Conservation (phyloP, 345 rosid genomes). For the Eucalyptus rudis region DNA sequence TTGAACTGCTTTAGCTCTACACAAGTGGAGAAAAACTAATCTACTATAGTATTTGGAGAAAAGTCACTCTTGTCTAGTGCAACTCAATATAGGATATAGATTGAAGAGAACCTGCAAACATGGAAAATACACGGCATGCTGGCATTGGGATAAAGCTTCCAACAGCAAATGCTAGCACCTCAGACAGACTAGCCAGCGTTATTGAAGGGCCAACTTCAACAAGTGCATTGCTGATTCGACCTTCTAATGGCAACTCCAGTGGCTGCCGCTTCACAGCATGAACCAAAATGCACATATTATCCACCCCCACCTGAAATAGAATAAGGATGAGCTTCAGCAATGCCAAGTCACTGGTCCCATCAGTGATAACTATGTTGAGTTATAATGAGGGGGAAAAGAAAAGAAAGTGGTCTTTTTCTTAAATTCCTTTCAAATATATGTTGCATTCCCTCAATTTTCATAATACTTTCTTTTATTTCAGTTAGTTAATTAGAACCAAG, state of each 20-base stretch:
- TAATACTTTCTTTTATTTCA: not conserved
- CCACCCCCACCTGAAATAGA: slow-evolving; percentile 77
- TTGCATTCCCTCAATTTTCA: not conserved
- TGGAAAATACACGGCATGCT: slow-evolving; percentile 93
- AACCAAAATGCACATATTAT: slow-evolving; percentile 95
- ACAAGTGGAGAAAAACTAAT: not conserved
- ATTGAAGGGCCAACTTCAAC: slow-evolving; percentile 99
- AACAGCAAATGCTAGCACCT: slow-evolving; percentile 92
- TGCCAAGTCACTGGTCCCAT: not conserved
- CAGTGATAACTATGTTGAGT: not conserved
- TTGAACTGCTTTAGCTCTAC: not conserved
- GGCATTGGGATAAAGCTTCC: slow-evolving; percentile 97
- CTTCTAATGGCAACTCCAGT: slow-evolving; percentile 64
- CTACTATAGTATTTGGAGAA: not conserved
- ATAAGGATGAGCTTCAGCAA: not conserved
- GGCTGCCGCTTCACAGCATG: slow-evolving; percentile 96
- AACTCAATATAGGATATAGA: not conserved
- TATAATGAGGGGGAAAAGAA: not conserved
- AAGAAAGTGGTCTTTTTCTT: not conserved
- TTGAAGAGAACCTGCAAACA: slow-evolving; percentile 72
- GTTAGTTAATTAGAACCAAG: not conserved
- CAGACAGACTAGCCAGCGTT: slow-evolving; percentile 93
- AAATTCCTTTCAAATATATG: not conserved
- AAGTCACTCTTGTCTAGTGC: not conserved
- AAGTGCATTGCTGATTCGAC: slow-evolving; percentile 83